A percentile compares a stretch with the other conserved stretches of the same genome.
Conservation (phyloP, 148 eudicot genomes). For the Silene uniflora region DNA sequence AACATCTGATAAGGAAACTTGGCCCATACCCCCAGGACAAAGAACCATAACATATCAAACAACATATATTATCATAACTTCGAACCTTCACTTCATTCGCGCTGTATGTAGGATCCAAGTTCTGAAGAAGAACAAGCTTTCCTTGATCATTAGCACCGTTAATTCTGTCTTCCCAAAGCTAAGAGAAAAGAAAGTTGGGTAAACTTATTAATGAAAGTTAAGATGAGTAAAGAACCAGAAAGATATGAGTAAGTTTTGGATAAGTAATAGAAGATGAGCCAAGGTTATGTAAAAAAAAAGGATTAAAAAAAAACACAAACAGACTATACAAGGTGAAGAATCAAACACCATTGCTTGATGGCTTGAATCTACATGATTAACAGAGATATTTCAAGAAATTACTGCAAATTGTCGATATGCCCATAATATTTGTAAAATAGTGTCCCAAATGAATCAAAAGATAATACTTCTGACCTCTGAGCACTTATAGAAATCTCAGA, state of each 20-base stretch:
- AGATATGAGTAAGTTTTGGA: not conserved
- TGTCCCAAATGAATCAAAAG: not conserved
- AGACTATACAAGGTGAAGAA: not conserved
- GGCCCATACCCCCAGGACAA: not conserved
- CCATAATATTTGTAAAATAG: not conserved
- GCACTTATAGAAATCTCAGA: not conserved
- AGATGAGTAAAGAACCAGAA: not conserved
- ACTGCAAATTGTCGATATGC: not conserved
- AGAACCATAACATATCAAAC: not conserved
- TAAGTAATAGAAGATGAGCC: not conserved
- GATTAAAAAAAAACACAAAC: not conserved
- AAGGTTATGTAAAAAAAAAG: not conserved
- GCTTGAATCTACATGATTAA: not conserved
- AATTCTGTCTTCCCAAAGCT: conserved; percentile 74
- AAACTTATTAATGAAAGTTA: not conserved
- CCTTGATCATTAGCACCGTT: conserved; percentile 49
- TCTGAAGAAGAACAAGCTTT: conserved; percentile 54
- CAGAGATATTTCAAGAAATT: not conserved
- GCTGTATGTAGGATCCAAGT: conserved; percentile 61
- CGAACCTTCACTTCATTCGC: conserved; percentile 74
- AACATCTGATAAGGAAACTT: not conserved
- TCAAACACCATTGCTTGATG: not conserved
- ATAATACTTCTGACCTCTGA: too few relatives aligned
- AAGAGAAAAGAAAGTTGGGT: conserved; percentile 4
- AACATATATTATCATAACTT: not conserved